Conservation (phyloP, 2,329 filamentous ascomycete genomes). For the Trichoderma afroharzianum region DNA sequence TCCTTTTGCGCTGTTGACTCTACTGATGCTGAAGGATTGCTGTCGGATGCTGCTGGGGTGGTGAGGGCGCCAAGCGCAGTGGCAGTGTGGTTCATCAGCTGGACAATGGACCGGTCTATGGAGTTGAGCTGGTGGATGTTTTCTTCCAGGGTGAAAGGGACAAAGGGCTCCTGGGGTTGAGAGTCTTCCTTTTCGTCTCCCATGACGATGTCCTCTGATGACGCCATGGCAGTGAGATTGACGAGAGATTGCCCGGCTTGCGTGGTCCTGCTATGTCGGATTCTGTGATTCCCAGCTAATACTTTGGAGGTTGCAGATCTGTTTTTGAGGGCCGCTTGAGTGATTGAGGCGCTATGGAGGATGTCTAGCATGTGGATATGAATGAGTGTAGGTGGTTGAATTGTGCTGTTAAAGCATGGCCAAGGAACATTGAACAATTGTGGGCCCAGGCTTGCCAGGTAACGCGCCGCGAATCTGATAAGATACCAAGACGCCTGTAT, state of each 20-base stretch:
- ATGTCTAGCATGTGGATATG: not conserved
- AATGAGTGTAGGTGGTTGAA: not conserved
- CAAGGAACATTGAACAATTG: not conserved
- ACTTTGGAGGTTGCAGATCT: not conserved
- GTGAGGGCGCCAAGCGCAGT: slow-evolving; percentile 45
- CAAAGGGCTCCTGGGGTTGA: slow-evolving; percentile 53
- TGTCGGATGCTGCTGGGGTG: slow-evolving; percentile 25
- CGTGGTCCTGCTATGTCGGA: not conserved
- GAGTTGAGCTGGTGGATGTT: slow-evolving; percentile 76
- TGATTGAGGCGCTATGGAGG: not conserved
- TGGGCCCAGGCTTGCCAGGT: not conserved
- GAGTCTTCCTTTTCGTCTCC: slow-evolving; percentile 25
- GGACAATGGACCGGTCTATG: slow-evolving; percentile 61
- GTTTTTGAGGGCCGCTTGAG: not conserved
- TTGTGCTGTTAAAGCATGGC: not conserved
- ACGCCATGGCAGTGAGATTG: slow-evolving; percentile 27
- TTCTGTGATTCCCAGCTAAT: not conserved
- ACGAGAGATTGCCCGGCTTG: not conserved
- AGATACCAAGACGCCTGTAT: not conserved
- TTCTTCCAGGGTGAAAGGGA: slow-evolving; percentile 69
- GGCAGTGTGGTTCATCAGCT: slow-evolving; percentile 43
- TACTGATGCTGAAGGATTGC: slow-evolving; percentile 26
- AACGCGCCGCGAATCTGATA: slow-evolving; percentile 11
- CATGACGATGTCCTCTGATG: slow-evolving; percentile 33
- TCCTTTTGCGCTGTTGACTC: slow-evolving; percentile 50